phyloP scores from a whole-genome alignment of 768 basidiomycete genomes.

The Hericium coralloides region DNA sequence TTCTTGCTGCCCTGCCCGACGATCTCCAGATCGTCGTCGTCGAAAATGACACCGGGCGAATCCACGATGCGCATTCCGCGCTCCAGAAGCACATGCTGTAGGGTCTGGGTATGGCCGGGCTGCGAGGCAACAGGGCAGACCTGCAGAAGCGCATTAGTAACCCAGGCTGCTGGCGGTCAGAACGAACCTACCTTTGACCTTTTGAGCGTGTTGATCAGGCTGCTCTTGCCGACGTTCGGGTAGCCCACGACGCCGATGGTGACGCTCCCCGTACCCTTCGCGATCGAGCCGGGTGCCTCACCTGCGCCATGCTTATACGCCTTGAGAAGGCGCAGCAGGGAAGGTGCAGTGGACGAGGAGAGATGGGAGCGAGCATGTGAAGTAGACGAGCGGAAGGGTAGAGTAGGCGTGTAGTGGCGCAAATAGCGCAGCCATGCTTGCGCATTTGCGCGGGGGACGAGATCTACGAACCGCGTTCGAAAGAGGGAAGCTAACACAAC shows the following conservation, averaged over 20 bases:
- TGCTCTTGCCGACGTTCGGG: constrained; percentile 96
- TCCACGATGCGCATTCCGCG: constrained; percentile 89
- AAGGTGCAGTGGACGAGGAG: constrained; percentile 66
- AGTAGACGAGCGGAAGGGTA: constrained; percentile 80
- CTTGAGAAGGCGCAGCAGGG: constrained; percentile 75
- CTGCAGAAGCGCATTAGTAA: constrained; percentile 23
- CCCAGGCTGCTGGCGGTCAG: neutral
- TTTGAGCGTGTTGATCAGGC: constrained; percentile 88
- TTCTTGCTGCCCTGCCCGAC: constrained; percentile 26
- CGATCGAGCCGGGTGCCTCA: neutral
- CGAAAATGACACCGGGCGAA: constrained; percentile 96
- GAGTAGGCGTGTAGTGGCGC: constrained; percentile 86
- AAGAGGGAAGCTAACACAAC: neutral
- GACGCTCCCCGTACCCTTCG: constrained; percentile 40
- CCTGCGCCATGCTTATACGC: constrained; percentile 58
- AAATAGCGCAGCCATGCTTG: constrained; percentile 86
- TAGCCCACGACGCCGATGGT: constrained; percentile 93
- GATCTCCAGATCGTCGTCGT: constrained; percentile 46
- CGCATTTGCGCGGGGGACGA: constrained; percentile 83
- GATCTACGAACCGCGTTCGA: constrained; percentile 40
- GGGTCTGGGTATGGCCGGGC: constrained; percentile 86
- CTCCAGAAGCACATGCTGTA: constrained; percentile 89
- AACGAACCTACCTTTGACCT: constrained; percentile 53
- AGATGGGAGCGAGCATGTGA: constrained; percentile 76
- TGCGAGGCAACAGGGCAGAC: constrained; percentile 94